Conservation (phyloP, 768 basidiomycete species). For the Russula griseocarnosa region DNA sequence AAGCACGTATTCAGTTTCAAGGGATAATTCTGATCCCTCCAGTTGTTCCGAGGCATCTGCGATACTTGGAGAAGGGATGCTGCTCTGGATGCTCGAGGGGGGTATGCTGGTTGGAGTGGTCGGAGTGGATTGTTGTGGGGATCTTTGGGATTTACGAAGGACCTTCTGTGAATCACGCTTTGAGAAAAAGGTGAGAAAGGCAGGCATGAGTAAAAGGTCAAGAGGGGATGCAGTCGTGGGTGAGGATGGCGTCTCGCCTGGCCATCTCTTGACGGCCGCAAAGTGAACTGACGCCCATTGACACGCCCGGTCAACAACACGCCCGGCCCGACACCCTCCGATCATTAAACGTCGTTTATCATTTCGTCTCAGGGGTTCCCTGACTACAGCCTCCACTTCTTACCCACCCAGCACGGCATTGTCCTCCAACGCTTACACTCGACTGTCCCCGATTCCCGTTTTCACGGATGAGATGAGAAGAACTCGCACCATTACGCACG, state of each 20-base stretch:
- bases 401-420: too few species aligned
- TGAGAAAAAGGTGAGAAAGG: constrained; percentile 21
- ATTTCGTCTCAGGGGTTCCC: not conserved
- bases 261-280: constrained; percentile 1
- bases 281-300: not conserved
- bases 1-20: constrained; percentile 26
- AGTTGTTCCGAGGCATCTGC: constrained; percentile 14
- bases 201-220: not conserved
- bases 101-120: not conserved
- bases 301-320: not conserved
- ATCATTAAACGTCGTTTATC: not conserved
- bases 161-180: constrained; percentile 15
- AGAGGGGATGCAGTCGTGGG: not conserved
- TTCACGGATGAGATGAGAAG: too few species aligned
- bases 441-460: not conserved
- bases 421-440: not conserved
- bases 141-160: not conserved
- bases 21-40: constrained; percentile 20
- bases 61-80: constrained; percentile 17
- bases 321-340: not conserved
- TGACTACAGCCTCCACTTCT: not conserved
- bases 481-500: not conserved
- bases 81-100: constrained; percentile 9
- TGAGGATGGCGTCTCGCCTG: not conserved
- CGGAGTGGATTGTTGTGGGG: not conserved